These are phyloP conservation scores for Metschnikowia cerradonensis DNA, from an alignment of 805 yeast genomes.

Conservation along the genomic window DNA sequence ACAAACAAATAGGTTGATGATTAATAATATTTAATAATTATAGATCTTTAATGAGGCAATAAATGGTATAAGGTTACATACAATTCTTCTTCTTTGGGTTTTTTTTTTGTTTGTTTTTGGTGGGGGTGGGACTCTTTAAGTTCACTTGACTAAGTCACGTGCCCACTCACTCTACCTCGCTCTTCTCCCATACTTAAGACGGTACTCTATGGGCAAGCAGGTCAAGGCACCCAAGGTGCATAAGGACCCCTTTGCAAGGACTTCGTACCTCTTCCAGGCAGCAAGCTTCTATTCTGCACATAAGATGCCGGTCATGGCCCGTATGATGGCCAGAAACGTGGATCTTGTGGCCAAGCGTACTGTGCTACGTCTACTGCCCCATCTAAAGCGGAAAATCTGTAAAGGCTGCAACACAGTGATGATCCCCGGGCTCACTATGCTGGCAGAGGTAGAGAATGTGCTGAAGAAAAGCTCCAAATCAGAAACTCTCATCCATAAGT, in stretches of 20 bases:
- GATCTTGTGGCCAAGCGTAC: constrained; percentile 63
- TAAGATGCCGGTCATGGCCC: constrained; percentile 42
- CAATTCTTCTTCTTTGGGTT: too few species aligned
- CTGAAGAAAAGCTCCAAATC: constrained; percentile 26
- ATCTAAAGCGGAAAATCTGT: constrained; percentile 64
- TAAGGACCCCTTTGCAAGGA: constrained; percentile 56
- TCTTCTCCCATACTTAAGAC: neutral
- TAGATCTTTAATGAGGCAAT: too few species aligned
- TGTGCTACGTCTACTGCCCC: constrained; percentile 61
- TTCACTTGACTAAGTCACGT: neutral
- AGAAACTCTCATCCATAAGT: constrained; percentile 47
- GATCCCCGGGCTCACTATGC: constrained; percentile 45
- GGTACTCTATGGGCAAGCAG: constrained; percentile 11
- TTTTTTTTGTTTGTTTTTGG: too few species aligned
- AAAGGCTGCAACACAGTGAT: constrained; percentile 56
- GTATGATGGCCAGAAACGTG: constrained; percentile 52
- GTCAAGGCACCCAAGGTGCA: constrained; percentile 24
- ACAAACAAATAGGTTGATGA: too few species aligned
- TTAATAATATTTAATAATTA: too few species aligned
- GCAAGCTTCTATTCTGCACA: constrained; percentile 38
- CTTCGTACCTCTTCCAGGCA: constrained; percentile 57
- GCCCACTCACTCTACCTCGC: neutral
- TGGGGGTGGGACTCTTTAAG: too few species aligned
- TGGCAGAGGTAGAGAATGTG: constrained; percentile 37
- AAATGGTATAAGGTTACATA: too few species aligned